Conservation (phyloP, 805 yeast genomes). For the Kodamaea nitidulidarum region DNA sequence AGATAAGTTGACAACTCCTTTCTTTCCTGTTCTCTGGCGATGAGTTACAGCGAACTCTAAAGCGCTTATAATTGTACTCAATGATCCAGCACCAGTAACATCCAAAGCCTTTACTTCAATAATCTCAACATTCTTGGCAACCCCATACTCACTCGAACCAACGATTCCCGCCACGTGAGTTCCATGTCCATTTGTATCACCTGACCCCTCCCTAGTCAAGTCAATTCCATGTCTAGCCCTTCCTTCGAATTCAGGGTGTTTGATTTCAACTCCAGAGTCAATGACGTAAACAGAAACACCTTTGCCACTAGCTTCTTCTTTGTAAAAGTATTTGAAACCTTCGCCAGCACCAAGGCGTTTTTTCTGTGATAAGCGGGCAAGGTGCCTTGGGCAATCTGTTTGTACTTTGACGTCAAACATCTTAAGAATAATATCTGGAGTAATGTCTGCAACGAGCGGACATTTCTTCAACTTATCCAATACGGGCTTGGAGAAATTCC, state of each 20-base stretch:
- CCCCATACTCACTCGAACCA: conserved; percentile 78
- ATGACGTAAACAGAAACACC: conserved; percentile 71
- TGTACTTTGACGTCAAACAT: conserved; percentile 50
- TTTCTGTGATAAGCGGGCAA: conserved; percentile 58
- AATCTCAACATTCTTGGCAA: conserved; percentile 60
- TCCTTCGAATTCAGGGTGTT: conserved; percentile 61
- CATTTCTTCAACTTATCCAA: conserved; percentile 47
- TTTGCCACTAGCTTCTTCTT: conserved; percentile 44
- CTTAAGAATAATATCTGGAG: conserved; percentile 59
- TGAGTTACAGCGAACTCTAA: conserved; percentile 67
- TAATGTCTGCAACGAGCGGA: conserved; percentile 64
- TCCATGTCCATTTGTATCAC: conserved; percentile 84
- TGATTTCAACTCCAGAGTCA: conserved; percentile 74
- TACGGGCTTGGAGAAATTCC: conserved; percentile 49
- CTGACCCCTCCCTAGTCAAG: conserved; percentile 56
- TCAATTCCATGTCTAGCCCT: conserved; percentile 59
- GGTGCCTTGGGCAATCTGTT: conserved; percentile 56
- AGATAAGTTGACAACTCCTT: conserved; percentile 73
- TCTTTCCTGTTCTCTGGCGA: conserved; percentile 26
- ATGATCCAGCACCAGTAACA: conserved; percentile 62
- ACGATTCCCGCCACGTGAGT: conserved; percentile 90
- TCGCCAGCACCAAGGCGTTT: conserved; percentile 17
- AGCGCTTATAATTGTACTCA: conserved; percentile 62
- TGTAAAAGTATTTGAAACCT: conserved; percentile 45
- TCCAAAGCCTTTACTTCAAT: conserved; percentile 76